Base-by-base conservation (phyloP, 352 stramenopile genomes). In the Peronospora tabacina region DNA sequence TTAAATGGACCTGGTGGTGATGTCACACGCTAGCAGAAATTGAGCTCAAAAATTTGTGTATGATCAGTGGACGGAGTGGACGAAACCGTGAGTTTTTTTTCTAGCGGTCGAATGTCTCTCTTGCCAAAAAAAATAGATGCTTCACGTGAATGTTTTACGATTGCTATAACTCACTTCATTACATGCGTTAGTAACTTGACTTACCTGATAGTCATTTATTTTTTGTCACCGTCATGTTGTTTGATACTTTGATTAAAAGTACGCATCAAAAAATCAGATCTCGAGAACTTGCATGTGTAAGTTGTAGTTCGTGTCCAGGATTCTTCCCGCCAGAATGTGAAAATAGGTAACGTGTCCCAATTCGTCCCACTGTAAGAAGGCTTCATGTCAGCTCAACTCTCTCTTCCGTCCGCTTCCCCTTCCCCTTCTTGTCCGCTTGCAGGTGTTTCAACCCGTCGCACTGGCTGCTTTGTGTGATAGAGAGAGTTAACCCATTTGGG, bases 401-500 rank as follows among this genome's bases (percentile, higher is more conserved):
- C 51, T 57, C 34, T 52, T 35, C 51, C 56, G 44, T 60, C 57
- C 51, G 41, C 55, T 47, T 36, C 17, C 38, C 42, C 43, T 32
- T 30, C 26, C 29, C 12, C 28, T 34, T 17, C 36, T n/a, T 15
- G 35, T 52, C 44, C 33, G 16, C 44, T 28, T 13, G 41, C 24
- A 15, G 26, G 26, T 26, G 41, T 47, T 47, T 47, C 40, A 45
- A 13, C 36, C 34, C 17, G 17, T 42, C 24, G 37, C 36, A 52
- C 51, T 52, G 43, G 51, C 51, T 52, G 51, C 51, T 52, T 58
- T 61, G 30, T 30, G 52, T 26, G 43, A 58, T 34, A 49, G 51
- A 44, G 51, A 54, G 48, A 33, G 15, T 16, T 49, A 28, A 56
- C 40, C 57, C 15, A 55, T 48, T 32, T 1, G 46, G 46, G 52